Evolutionary conservation across 169 alveolate species (phyloP).

Genomic region (Plasmodium vivax): DNA sequence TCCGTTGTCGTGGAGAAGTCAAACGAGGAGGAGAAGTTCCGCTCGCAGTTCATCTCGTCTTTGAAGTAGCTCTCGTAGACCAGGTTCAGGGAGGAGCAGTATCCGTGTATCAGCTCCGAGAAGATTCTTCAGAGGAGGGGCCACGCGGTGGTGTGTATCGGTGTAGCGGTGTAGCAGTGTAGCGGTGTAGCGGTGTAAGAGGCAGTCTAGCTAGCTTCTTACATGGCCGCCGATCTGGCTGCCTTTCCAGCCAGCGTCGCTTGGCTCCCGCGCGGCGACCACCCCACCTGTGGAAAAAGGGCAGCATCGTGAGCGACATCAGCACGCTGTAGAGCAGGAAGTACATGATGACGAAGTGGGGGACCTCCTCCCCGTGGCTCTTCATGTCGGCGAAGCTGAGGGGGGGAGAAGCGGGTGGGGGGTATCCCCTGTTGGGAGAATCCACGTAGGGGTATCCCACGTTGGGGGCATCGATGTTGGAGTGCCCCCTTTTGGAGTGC

Average conservation of each 20-base stretch:
- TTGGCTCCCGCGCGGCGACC: not conserved
- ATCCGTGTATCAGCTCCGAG: conserved; percentile 51
- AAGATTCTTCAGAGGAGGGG: conserved; percentile 20
- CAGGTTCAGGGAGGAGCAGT: conserved; percentile 56
- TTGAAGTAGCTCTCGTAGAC: conserved; percentile 36
- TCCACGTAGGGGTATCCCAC: not conserved
- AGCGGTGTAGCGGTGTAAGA: not conserved
- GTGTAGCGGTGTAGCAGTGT: no score
- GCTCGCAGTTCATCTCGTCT: conserved; percentile 17
- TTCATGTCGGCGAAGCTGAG: conserved; percentile 8
- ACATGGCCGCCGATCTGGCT: no score
- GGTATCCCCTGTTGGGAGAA: no score
- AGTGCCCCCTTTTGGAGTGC: no score
- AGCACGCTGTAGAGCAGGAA: conserved; percentile 20
- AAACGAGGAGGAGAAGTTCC: conserved; percentile 18
- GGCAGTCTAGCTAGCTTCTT: not conserved
- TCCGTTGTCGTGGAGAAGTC: conserved; percentile 61
- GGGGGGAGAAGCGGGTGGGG: not conserved
- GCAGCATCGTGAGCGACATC: conserved; percentile 58
- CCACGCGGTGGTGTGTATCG: no score
- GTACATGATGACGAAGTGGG: conserved; percentile 35
- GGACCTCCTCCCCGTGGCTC: not conserved
- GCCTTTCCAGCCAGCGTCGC: not conserved
- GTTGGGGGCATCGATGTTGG: no score
- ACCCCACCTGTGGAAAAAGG: conserved; percentile 55